Base-by-base conservation (phyloP, 176 grass and related monocot genomes). In the Thinopyrum elongatum region DNA sequence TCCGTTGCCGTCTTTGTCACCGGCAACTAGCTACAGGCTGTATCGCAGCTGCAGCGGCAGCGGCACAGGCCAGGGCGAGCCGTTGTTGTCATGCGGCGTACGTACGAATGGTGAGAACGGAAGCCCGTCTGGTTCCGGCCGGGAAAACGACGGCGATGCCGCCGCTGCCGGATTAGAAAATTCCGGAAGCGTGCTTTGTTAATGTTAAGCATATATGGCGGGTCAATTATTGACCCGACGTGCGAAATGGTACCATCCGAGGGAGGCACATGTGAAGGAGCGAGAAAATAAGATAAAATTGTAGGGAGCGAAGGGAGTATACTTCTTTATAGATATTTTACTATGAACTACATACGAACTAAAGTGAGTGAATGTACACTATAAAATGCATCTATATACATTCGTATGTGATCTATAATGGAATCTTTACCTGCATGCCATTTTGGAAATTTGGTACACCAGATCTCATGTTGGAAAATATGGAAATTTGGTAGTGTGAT, bases 211-310 rank as follows among this genome's bases (percentile, higher is more conserved):
- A 25, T 57, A 29, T 84, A 15, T 16, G 41, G 12, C 23, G 59
- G 22, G 46, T 51, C 46, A 51, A 51, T n/a, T n/a, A n/a, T n/a
- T 51, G 46, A 51, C 46, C 36, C 83, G 65, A 55, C 19, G 73
- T 77, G 77, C 73, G 61, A 85, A 38, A 77, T 85, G 83, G 73
- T 85, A 85, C 73, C 29, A 85, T 77, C 73, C 38, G 60, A 66
- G 72, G 83, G 73, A 85, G 72, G 83, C 42, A 77, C 60, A 77
- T 67, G 28, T 17, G 60, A 47, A 1, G 19, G 46, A 51, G 46
- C 9, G 46, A 2, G 42, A 2, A 30, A 77, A 8, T 77, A 42
- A 60, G n/a, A n/a, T n/a, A 1, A 16, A n/a, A n/a, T n/a, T n/a
- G n/a, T n/a, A n/a, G n/a, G n/a, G n/a, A n/a, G n/a, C n/a, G n/a